These are phyloP conservation scores for Acanthamoeba polyphaga DNA, from an alignment of 208 protist species.

Conservation along the genomic window DNA sequence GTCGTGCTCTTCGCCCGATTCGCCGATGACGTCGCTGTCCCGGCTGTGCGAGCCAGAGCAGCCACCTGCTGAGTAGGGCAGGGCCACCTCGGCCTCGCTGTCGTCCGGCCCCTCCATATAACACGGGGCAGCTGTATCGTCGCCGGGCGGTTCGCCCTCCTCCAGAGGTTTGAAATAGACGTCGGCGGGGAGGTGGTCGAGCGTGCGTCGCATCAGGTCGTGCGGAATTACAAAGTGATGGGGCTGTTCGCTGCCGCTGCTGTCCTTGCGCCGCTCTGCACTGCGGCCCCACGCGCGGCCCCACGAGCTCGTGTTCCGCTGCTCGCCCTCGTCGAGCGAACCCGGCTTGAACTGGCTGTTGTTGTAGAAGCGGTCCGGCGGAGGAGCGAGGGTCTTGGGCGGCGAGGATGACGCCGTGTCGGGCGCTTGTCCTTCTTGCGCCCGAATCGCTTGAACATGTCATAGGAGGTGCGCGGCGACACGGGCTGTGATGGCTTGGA, in stretches of 20 bases:
- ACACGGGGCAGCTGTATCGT: background rate
- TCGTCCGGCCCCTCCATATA: slow-evolving; percentile 48
- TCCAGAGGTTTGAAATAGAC: slow-evolving; percentile 33
- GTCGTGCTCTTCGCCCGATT: background rate
- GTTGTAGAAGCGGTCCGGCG: background rate
- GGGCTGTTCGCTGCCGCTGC: background rate
- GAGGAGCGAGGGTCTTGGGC: background rate
- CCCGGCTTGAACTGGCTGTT: background rate
- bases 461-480: background rate
- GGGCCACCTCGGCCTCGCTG: slow-evolving; percentile 8
- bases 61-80: background rate
- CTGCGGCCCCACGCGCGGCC: background rate
- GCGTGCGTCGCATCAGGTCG: background rate
- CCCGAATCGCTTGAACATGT: slow-evolving; percentile 29
- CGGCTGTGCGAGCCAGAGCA: background rate
- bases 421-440: background rate
- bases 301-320: background rate
- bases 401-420: background rate
- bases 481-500: background rate
- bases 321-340: background rate
- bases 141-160: background rate
- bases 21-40: background rate
- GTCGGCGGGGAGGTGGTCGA: slow-evolving; percentile 9
- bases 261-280: background rate
- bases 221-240: background rate